Evolutionary conservation across 164 flowering plant species (phyloP).

Genomic region (Vitis labrusca): DNA sequence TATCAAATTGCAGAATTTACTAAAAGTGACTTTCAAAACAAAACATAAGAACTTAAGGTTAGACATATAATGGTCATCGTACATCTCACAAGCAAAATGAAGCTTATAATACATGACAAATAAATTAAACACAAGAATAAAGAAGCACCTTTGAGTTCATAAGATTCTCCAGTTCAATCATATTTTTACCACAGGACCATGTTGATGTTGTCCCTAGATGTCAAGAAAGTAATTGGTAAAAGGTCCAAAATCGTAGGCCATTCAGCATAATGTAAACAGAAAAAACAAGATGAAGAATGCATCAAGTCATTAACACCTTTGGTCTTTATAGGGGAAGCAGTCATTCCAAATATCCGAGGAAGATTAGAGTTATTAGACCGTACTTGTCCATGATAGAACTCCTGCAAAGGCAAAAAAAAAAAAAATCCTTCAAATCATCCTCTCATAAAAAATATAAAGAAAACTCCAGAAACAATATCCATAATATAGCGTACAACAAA

Average conservation of each 20-base stretch:
- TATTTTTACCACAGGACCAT: slow-evolving; percentile 38
- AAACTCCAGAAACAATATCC: not conserved
- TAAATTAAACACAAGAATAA: not conserved
- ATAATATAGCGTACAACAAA: not conserved
- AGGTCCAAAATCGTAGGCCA: not conserved
- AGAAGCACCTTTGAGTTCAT: slow-evolving; percentile 78
- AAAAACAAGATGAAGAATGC: not conserved
- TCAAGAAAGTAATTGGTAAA: slow-evolving; percentile 1
- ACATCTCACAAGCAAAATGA: not conserved
- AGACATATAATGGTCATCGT: not conserved
- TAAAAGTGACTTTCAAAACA: not conserved
- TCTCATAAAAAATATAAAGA: too few species aligned
- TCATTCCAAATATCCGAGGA: slow-evolving; percentile 91
- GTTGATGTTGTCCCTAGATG: slow-evolving; percentile 45
- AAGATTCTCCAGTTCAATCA: slow-evolving; percentile 63
- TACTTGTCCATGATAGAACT: slow-evolving; percentile 64
- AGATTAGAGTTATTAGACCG: slow-evolving; percentile 25
- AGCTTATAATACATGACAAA: not conserved
- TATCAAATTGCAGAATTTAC: too few species aligned
- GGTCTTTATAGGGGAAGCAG: slow-evolving; percentile 83
- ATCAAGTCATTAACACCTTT: slow-evolving; percentile 44
- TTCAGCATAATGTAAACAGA: not conserved
- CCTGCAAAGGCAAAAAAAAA: slow-evolving; percentile 36
- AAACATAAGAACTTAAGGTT: not conserved
- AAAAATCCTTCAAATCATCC: not conserved